Evolutionary conservation across 2,329 filamentous ascomycete species (phyloP).

Genomic region (Fusarium fujikuroi): DNA sequence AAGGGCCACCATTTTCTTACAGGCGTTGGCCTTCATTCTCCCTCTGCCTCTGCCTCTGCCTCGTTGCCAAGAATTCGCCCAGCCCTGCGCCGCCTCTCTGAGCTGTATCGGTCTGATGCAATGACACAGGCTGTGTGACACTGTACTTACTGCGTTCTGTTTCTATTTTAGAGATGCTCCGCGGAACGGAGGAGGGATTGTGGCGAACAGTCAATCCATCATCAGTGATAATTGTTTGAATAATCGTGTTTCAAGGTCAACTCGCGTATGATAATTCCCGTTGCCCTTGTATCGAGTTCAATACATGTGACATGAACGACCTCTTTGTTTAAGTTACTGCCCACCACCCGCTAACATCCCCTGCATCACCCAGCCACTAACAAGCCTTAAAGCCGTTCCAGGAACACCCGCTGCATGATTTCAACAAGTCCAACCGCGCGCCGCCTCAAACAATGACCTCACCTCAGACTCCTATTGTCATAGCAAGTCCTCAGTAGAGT

Average conservation of each 20-base stretch:
- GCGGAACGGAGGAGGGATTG: neutral
- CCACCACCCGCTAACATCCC: neutral
- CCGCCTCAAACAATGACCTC: constrained; percentile 16
- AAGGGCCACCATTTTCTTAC: constrained; percentile 27
- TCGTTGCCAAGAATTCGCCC: constrained; percentile 31
- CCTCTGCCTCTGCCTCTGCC: constrained; percentile 6
- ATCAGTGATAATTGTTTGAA: neutral
- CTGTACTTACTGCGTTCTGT: neutral
- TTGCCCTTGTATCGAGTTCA: neutral
- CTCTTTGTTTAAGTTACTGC: neutral
- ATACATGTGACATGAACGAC: constrained; percentile 3
- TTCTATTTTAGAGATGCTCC: neutral
- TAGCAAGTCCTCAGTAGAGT: neutral
- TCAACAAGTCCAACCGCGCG: neutral
- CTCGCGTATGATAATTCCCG: neutral
- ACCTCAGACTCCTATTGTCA: constrained; percentile 3
- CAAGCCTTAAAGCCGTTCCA: constrained; percentile 12
- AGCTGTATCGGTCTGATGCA: constrained; percentile 19
- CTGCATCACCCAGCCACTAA: constrained; percentile 23
- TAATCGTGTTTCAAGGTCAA: neutral
- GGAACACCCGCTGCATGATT: constrained; percentile 13
- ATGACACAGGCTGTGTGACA: neutral
- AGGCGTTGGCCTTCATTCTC: neutral
- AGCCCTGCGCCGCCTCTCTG: constrained; percentile 32
- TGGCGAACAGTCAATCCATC: neutral